Conservation (phyloP, 208 protist genomes). For the Leishmania aethiopica region DNA sequence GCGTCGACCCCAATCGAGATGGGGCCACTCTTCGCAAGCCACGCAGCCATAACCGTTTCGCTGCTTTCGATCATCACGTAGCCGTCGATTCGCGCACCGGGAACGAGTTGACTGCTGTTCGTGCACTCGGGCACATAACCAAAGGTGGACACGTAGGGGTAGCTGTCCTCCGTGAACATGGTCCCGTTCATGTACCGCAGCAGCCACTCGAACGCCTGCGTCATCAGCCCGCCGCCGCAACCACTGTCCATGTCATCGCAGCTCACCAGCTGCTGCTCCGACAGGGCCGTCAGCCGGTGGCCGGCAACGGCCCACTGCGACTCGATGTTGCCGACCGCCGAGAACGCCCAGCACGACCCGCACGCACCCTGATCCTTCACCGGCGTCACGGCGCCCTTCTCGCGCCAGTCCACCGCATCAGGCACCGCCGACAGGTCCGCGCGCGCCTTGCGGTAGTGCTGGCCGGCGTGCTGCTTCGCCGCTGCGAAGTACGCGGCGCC, state of each 20-base stretch:
- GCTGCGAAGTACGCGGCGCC: conserved; percentile 35
- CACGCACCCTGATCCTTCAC: conserved; percentile 96
- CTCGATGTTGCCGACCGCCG: conserved; percentile 72
- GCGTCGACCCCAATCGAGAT: conserved; percentile 89
- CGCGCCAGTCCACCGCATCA: conserved; percentile 73
- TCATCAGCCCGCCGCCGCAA: conserved; percentile 90
- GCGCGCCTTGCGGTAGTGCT: conserved; percentile 11
- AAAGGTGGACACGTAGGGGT: conserved; percentile 35
- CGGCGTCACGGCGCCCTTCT: conserved; percentile 81
- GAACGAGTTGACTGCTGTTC: conserved; percentile 14
- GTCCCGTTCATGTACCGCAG: conserved; percentile 54
- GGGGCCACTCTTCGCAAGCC: conserved; percentile 70
- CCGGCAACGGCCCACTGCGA: conserved; percentile 61
- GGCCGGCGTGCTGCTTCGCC: conserved; percentile 14
- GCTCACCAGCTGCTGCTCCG: conserved; percentile 95
- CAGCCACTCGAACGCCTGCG: conserved; percentile 80
- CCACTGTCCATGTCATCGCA: conserved; percentile 81
- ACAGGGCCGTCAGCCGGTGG: conserved; percentile 68
- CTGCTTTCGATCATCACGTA: conserved; percentile 58
- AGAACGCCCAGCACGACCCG: conserved; percentile 97
- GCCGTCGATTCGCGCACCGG: conserved; percentile 58
- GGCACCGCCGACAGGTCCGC: background rate
- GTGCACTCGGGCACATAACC: background rate
- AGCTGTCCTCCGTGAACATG: conserved; percentile 75
- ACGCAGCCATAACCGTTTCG: conserved; percentile 68